Base-by-base conservation (phyloP, 2,329 filamentous ascomycete genomes). In the Epichloe gansuensis region DNA sequence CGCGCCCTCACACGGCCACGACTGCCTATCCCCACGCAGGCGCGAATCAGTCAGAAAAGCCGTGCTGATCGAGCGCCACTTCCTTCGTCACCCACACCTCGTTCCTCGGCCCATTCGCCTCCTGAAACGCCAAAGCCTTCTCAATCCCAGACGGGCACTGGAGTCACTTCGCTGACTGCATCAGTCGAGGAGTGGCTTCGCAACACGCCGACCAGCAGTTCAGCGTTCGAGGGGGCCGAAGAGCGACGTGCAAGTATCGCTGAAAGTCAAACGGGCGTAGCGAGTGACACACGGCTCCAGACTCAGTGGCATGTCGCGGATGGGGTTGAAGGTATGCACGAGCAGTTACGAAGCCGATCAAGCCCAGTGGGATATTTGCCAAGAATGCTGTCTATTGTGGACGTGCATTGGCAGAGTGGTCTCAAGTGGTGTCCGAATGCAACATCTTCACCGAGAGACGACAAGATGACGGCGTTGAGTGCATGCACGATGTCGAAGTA, bases 361-460 rank as follows among this genome's bases (percentile, higher is more conserved):
- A 74, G 56, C 78, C 78, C 0, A 62, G 59, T 1, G 75, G 75
- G 5, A 57, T 70, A 2, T 74, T 68, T 51, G 65, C 66, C 13
- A 66, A 68, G 45, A 74, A 73, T 27, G 70, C 74, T 8, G 78
- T 78, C 47, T 85, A 91, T 64, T 73, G 78, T 3, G 87, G 87
- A 2, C 76, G 85, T 21, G 83, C 87, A 0, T 72, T 93, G 44
- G 86, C 86, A 0, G 87, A 93, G 65, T 93, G 87, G 87, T 74
- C 76, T 21, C 71, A 87, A 17, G 78, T 91, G 21, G 80, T 89
- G 15, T 78, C 79, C 52, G 87, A 93, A 64, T 88, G 82, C 70
- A 88, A 90, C 67, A 87, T 81, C 61, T 93, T 91, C 66, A 80
- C 89, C 35, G 86, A 91, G 53, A 75, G 87, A 45, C 77, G 87